Percentiles rank a stretch among this genome's conserved stretches.
phyloP scores from a whole-genome alignment of 192 early-diverging fungal species.

The Coemansia sp. region DNA sequence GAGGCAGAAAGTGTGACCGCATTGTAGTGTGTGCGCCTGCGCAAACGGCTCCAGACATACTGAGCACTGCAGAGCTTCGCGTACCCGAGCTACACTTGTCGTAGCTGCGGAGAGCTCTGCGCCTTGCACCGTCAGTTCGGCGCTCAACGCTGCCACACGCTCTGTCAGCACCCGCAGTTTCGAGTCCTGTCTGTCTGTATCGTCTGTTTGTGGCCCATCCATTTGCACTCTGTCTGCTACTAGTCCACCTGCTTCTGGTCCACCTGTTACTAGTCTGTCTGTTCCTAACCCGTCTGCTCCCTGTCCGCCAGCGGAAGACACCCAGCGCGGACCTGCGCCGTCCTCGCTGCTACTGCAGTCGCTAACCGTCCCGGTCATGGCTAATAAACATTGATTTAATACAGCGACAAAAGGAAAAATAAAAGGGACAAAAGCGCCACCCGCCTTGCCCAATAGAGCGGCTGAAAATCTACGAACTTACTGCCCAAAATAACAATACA shows the following conservation, averaged over 20 bases:
- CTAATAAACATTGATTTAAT: background rate
- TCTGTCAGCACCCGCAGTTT: slow-evolving; percentile 14
- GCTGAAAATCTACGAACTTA: background rate
- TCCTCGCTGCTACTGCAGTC: background rate
- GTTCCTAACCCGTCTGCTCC: too few relatives aligned
- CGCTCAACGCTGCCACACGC: slow-evolving; percentile 17
- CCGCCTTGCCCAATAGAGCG: background rate
- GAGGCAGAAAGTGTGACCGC: slow-evolving; percentile 52
- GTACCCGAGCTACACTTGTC: slow-evolving; percentile 10
- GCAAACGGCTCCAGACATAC: slow-evolving; percentile 46
- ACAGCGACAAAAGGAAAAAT: background rate
- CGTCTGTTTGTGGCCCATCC: background rate
- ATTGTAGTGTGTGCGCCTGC: slow-evolving; percentile 39
- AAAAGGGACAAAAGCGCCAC: slow-evolving; percentile 2
- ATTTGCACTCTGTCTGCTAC: background rate
- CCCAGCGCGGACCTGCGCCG: background rate
- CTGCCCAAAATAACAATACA: background rate
- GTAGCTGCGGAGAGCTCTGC: slow-evolving; percentile 18
- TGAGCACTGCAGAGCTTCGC: slow-evolving; percentile 36
- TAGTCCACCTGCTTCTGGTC: too few relatives aligned
- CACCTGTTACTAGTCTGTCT: too few relatives aligned
- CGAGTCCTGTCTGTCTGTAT: background rate
- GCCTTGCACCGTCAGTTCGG: slow-evolving; percentile 29
- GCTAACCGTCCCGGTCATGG: background rate
- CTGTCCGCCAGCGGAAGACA: too few relatives aligned